Evolutionary conservation across 257 asterid genomes (phyloP).

Genomic region (Solanum ossicruentum): DNA sequence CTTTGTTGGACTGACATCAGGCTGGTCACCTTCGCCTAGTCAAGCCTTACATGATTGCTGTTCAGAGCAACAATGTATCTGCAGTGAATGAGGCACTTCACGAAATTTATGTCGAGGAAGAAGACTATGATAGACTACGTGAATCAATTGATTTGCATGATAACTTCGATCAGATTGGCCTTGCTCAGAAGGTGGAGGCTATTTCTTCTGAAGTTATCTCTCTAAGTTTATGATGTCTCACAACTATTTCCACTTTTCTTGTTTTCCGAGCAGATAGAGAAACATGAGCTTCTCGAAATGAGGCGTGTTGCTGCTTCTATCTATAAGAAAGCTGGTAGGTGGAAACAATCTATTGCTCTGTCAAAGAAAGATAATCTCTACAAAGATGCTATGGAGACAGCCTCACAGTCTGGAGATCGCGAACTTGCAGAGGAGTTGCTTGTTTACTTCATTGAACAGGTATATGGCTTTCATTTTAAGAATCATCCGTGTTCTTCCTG

Average conservation of each 20-base stretch:
- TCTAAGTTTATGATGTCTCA: conserved; percentile 1
- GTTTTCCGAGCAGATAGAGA: conserved; percentile 65
- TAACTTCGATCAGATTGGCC: conserved; percentile 95
- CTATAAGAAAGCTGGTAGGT: conserved; percentile 97
- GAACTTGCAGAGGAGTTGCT: conserved; percentile 99
- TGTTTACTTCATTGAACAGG: conserved; percentile 94
- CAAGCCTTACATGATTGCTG: conserved; percentile 99
- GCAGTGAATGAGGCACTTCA: conserved; percentile 97
- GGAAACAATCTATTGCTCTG: conserved; percentile 95
- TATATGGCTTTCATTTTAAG: conserved; percentile 5
- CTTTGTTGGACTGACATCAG: conserved; percentile 25
- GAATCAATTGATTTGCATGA: conserved; percentile 94
- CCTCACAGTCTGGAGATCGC: conserved; percentile 99
- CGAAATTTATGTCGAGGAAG: conserved; percentile 96
- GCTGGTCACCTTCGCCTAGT: conserved; percentile 91
- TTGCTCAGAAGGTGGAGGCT: conserved; percentile 80
- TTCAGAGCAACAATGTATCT: conserved; percentile 95
- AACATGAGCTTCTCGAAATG: conserved; percentile 99
- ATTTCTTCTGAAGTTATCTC: neutral
- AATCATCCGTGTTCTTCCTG: neutral
- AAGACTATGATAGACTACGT: conserved; percentile 90
- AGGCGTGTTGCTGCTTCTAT: conserved; percentile 99
- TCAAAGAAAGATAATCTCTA: conserved; percentile 94
- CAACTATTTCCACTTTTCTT: neutral
- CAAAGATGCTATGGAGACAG: conserved; percentile 99